Percentiles rank a stretch among this genome's conserved stretches.
Conservation (phyloP, 495 filamentous ascomycete genomes). For the Lindgomyces ingoldianus region DNA sequence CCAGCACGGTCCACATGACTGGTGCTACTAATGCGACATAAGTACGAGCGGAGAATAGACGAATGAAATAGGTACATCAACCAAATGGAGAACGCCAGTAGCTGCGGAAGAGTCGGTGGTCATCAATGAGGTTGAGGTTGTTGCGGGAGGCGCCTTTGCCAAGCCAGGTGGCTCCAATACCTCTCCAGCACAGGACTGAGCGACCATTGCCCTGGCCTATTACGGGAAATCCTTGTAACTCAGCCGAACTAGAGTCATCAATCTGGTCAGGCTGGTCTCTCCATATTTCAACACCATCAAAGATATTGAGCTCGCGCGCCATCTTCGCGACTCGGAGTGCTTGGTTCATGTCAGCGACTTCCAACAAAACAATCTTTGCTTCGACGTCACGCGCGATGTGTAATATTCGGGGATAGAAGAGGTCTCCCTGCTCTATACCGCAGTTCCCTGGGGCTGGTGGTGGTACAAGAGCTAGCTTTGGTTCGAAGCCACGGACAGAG, state of each 20-base stretch:
- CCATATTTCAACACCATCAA: constrained; percentile 56
- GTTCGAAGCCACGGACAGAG: constrained; percentile 80
- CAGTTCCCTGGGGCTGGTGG: constrained; percentile 17
- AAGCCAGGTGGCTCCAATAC: constrained; percentile 15
- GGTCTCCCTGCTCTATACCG: constrained; percentile 50
- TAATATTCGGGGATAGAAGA: constrained; percentile 60
- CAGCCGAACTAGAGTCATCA: not conserved
- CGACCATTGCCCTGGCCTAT: constrained; percentile 33
- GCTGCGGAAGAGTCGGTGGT: not conserved
- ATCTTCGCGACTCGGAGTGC: constrained; percentile 39
- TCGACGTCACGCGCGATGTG: constrained; percentile 42
- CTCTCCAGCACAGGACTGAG: constrained; percentile 36
- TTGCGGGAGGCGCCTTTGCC: not conserved
- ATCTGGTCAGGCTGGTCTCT: constrained; percentile 45
- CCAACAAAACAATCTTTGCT: constrained; percentile 55
- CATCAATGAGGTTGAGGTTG: not conserved
- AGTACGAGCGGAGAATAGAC: not conserved
- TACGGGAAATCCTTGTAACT: constrained; percentile 12
- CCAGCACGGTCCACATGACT: not conserved
- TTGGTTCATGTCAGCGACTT: constrained; percentile 58
- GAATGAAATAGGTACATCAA: too few species aligned
- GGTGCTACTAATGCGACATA: not conserved
- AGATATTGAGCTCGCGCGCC: constrained; percentile 28
- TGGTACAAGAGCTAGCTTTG: constrained; percentile 75
- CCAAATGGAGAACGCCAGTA: not conserved